These are phyloP conservation scores for Cantharellus cinnabarinus DNA, from an alignment of 768 basidiomycete genomes.

Conservation along the genomic window DNA sequence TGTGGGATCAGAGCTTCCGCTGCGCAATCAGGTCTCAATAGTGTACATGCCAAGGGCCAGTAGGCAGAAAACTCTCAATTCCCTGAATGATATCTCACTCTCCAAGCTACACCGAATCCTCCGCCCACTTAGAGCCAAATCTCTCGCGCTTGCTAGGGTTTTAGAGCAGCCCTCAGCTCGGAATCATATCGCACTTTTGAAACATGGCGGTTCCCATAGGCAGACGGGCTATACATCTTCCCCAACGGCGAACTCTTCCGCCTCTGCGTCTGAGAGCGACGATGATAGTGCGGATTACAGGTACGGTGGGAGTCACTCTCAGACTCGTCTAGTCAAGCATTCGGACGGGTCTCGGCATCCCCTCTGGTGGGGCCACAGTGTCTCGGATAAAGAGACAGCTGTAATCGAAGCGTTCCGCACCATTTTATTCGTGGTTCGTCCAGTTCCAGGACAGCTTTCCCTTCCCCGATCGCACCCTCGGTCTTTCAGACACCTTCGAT, in stretches of 20 bases:
- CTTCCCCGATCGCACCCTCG: not conserved
- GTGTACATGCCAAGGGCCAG: too few relatives aligned
- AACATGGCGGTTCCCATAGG: not conserved
- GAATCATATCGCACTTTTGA: not conserved
- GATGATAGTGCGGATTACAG: not conserved
- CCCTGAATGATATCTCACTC: not conserved
- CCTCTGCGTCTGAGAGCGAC: not conserved
- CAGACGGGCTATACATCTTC: not conserved
- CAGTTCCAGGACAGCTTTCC: not conserved
- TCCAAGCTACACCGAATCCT: not conserved
- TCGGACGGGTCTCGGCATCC: not conserved
- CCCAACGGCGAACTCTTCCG: not conserved
- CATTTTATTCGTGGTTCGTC: not conserved
- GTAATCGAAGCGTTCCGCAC: not conserved
- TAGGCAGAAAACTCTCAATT: too few relatives aligned
- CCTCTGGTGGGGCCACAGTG: not conserved
- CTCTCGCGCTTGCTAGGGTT: not conserved
- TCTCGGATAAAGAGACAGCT: not conserved
- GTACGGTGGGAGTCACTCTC: not conserved
- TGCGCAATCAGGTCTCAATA: too few relatives aligned
- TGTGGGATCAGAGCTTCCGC: too few relatives aligned
- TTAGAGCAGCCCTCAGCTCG: not conserved
- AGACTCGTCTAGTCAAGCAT: not conserved
- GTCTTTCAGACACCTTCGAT: not conserved
- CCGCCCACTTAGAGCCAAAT: not conserved